Percentiles rank a stretch among this genome's conserved stretches.
These are phyloP conservation scores for Hypoxylon lenormandii DNA, from an alignment of 495 filamentous ascomycete genomes.

Conservation along the genomic window DNA sequence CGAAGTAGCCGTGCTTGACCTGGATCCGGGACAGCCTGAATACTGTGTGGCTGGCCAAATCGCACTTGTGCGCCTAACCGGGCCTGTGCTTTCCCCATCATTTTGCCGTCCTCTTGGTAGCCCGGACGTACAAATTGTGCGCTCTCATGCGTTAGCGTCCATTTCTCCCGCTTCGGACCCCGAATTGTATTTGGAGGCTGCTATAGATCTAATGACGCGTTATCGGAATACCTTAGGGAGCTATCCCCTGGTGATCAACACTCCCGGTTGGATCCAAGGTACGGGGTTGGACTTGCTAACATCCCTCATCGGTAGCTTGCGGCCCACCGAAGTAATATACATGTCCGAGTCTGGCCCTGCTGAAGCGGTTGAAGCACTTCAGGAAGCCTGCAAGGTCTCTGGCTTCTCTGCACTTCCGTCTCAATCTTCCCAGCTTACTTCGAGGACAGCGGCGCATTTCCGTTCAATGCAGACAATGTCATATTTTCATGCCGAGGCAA, in stretches of 20 bases:
- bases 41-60: conserved; percentile 81
- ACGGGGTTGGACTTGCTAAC: conserved; percentile 76
- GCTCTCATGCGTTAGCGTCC: conserved; percentile 79
- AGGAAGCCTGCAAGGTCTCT: conserved; percentile 51
- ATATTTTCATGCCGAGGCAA: conserved; percentile 72
- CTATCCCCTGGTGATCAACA: conserved; percentile 80
- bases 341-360: conserved; percentile 76
- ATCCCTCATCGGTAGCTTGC: conserved; percentile 66
- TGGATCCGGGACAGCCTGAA: conserved; percentile 88
- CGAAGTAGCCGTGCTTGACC: conserved; percentile 75
- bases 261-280: conserved; percentile 84
- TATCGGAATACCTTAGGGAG: conserved; percentile 65
- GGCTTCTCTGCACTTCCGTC: conserved; percentile 65
- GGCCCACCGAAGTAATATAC: conserved; percentile 74
- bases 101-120: conserved; percentile 73
- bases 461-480: conserved; percentile 84
- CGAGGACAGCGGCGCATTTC: conserved; percentile 75
- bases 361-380: conserved; percentile 72
- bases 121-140: conserved; percentile 56
- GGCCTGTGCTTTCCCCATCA: conserved; percentile 76
- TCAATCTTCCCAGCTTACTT: conserved; percentile 70
- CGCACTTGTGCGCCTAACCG: conserved; percentile 73
- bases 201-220: conserved; percentile 73
- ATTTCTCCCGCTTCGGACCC: conserved; percentile 76
- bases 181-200: conserved; percentile 74